Conservation (phyloP, 805 yeast species). For the Millerozyma acaciae region DNA sequence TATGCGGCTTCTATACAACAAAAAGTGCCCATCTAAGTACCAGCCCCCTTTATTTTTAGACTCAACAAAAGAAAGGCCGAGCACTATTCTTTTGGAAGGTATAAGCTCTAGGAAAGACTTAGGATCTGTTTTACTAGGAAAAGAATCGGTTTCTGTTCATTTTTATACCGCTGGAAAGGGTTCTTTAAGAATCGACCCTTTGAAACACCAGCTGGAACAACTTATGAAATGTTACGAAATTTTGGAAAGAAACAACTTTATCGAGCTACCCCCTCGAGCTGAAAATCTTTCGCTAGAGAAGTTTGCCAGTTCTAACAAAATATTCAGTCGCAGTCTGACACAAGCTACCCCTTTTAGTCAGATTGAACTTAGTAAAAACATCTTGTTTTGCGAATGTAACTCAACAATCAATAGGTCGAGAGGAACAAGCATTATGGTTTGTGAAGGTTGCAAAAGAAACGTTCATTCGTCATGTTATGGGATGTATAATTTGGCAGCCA, state of each 20-base stretch:
- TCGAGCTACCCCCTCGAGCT: no score
- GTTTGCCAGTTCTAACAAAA: conserved; percentile 19
- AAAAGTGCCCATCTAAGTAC: conserved; percentile 42
- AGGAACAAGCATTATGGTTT: conserved; percentile 11
- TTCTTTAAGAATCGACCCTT: no score
- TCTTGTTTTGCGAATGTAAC: conserved; percentile 23
- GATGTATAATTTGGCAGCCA: conserved; percentile 4
- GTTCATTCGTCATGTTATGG: conserved; percentile 38
- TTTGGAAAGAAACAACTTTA: no score
- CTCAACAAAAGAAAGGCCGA: conserved; percentile 31
- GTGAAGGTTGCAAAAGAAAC: conserved; percentile 24
- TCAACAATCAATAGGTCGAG: conserved; percentile 9
- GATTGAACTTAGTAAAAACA: background rate
- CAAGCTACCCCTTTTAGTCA: conserved; percentile 19
- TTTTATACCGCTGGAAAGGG: no score
- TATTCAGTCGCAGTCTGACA: conserved; percentile 19
- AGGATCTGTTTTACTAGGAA: no score
- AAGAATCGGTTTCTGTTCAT: no score
- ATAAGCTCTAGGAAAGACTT: background rate
- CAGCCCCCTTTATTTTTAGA: conserved; percentile 49
- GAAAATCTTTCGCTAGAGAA: conserved; percentile 20
- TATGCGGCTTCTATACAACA: conserved; percentile 49
- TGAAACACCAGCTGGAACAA: no score
- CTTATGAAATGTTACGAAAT: no score
- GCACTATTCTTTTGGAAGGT: conserved; percentile 24